Conservation (phyloP, 1,139 yeast species). For the Suhomyces guaymorum region DNA sequence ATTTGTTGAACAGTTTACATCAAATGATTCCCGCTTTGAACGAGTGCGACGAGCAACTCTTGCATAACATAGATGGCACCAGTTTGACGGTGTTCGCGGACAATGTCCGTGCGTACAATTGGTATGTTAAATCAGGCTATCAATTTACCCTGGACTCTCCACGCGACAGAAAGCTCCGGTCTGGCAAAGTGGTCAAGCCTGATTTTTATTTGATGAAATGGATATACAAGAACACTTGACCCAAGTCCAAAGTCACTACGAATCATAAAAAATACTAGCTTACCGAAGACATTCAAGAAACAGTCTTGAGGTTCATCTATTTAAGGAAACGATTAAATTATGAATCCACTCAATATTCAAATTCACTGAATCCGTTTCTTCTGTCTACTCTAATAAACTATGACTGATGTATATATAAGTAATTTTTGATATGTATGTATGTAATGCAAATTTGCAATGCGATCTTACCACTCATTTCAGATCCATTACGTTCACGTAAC, state of each 20-base stretch:
- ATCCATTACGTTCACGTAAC: slow-evolving; percentile 78
- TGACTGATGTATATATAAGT: no score
- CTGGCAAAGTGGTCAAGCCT: slow-evolving; percentile 43
- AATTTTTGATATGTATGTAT: neutral
- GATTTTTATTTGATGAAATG: slow-evolving; percentile 35
- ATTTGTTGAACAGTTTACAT: slow-evolving; percentile 35
- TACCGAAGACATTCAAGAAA: no score
- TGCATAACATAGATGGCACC: slow-evolving; percentile 27
- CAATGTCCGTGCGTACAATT: slow-evolving; percentile 42
- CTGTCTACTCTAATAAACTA: no score
- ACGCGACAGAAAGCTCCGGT: slow-evolving; percentile 37
- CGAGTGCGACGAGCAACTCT: slow-evolving; percentile 5
- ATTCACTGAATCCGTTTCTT: no score
- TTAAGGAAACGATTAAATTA: no score
- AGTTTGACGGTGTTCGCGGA: slow-evolving; percentile 53
- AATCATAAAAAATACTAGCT: no score
- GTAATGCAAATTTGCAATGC: slow-evolving; percentile 1
- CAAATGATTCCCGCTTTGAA: slow-evolving; percentile 21
- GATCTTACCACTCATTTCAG: slow-evolving; percentile 19
- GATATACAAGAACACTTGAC: no score
- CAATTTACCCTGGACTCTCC: slow-evolving; percentile 44
- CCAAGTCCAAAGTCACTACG: no score
- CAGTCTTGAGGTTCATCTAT: no score
- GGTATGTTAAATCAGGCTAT: slow-evolving; percentile 49
- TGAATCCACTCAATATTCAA: no score